These are phyloP conservation scores for Stephania japonica DNA, from an alignment of 164 flowering plant species.

Conservation along the genomic window DNA sequence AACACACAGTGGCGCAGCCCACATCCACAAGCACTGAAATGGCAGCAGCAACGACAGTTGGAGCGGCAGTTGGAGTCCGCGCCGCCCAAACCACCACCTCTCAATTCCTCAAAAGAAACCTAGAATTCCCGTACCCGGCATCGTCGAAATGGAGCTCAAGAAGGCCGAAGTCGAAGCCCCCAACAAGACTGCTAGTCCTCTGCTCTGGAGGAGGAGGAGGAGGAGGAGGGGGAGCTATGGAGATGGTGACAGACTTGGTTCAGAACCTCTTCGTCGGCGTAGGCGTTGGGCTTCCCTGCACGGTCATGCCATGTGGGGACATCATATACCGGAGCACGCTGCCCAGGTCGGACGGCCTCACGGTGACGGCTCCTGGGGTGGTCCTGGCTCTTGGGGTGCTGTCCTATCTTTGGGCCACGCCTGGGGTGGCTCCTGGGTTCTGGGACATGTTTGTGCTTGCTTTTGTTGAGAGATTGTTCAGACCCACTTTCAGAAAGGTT, in stretches of 20 bases:
- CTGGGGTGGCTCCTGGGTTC: conserved; percentile 99
- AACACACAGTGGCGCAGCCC: not conserved
- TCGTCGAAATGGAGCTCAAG: not conserved
- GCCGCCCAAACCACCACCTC: conserved; percentile 15
- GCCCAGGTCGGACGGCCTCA: conserved; percentile 63
- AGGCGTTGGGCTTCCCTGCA: conserved; percentile 98
- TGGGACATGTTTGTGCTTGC: conserved; percentile 98
- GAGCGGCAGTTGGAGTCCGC: conserved; percentile 21
- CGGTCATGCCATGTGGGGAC: conserved; percentile 97
- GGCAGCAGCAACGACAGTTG: conserved; percentile 25
- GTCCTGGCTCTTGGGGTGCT: conserved; percentile 64
- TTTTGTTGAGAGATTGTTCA: conserved; percentile 73
- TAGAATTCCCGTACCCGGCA: conserved; percentile 23
- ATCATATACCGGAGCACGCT: conserved; percentile 88
- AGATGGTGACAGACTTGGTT: conserved; percentile 25
- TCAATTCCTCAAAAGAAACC: conserved; percentile 49
- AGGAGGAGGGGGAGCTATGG: conserved; percentile 17
- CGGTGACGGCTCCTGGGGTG: conserved; percentile 73
- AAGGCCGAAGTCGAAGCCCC: conserved; percentile 19
- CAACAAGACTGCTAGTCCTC: conserved; percentile 18
- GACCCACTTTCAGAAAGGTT: conserved; percentile 86
- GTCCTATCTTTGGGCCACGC: conserved; percentile 99
- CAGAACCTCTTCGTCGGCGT: conserved; percentile 72
- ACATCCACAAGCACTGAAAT: conserved; percentile 11
- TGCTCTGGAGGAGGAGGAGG: conserved; percentile 29